A percentile compares a stretch with the other conserved stretches of the same genome.
Conservation (phyloP, 2,329 filamentous ascomycete species). For the Lachnellula occidentalis region DNA sequence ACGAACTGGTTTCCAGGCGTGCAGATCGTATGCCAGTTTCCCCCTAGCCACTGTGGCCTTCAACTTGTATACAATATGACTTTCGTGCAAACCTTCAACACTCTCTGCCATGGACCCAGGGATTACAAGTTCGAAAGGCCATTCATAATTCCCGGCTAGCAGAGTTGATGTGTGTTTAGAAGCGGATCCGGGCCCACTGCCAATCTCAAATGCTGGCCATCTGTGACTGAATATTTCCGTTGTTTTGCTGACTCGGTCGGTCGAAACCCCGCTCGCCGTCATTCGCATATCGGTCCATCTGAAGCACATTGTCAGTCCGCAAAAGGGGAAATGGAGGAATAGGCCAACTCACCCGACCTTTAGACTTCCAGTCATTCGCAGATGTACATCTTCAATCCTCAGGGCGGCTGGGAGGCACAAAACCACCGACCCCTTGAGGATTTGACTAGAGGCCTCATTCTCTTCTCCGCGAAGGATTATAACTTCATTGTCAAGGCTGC, state of each 20-base stretch:
- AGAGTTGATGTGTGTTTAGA: conserved; percentile 54
- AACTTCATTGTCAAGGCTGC: conserved; percentile 70
- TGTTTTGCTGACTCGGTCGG: conserved; percentile 54
- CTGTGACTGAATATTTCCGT: conserved; percentile 60
- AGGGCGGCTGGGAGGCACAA: conserved; percentile 65
- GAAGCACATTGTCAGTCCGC: conserved; percentile 6
- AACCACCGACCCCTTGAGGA: conserved; percentile 68
- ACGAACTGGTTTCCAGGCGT: conserved; percentile 71
- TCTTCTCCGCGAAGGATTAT: conserved; percentile 72
- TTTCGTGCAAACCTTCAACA: conserved; percentile 81
- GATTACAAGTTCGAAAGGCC: conserved; percentile 71
- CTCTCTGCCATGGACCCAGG: conserved; percentile 74
- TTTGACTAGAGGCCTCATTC: conserved; percentile 68
- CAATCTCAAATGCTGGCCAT: conserved; percentile 61
- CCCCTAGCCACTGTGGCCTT: conserved; percentile 85
- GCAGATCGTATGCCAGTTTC: conserved; percentile 82
- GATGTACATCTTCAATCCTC: conserved; percentile 66
- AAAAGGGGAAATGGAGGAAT: background rate
- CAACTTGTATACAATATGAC: conserved; percentile 82
- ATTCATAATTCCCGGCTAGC: conserved; percentile 74
- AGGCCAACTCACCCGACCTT: conserved; percentile 56
- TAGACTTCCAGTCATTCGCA: conserved; percentile 65
- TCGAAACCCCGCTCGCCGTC: conserved; percentile 53
- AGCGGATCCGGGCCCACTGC: conserved; percentile 39
- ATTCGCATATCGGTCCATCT: conserved; percentile 49